Percentiles rank a stretch among this genome's conserved stretches.
Evolutionary conservation across 352 stramenopile genomes (phyloP).

Genomic region (Aphanomyces invadans): DNA sequence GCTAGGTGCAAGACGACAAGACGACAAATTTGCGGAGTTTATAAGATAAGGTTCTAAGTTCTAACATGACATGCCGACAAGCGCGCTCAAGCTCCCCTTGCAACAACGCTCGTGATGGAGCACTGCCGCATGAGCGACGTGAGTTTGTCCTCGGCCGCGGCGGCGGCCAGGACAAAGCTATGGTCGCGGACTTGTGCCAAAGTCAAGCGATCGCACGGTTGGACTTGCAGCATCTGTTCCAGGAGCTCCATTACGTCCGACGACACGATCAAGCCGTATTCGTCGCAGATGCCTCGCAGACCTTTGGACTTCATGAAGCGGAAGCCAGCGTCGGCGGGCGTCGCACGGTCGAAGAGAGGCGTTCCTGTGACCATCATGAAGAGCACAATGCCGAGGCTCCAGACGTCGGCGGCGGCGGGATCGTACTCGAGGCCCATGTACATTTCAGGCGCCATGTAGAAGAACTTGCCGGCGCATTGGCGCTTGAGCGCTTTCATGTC

Average conservation of each 20-base stretch:
- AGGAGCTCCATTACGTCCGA: conserved; percentile 10
- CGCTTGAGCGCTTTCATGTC: background rate
- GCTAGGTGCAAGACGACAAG: too few relatives aligned
- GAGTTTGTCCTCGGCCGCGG: background rate
- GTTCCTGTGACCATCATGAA: conserved; percentile 25
- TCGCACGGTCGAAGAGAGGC: conserved; percentile 7
- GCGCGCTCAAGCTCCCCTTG: background rate
- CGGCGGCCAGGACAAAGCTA: background rate
- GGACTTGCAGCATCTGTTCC: conserved; percentile 19
- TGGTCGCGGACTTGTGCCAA: background rate
- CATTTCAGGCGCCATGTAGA: conserved; percentile 25
- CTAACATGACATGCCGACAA: too few relatives aligned
- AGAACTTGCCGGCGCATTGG: background rate
- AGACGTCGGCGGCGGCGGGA: conserved; percentile 19
- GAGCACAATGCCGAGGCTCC: conserved; percentile 22
- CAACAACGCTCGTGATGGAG: background rate
- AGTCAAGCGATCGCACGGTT: conserved; percentile 8
- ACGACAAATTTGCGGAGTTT: too few relatives aligned
- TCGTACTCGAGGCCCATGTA: conserved; percentile 5
- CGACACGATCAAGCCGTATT: conserved; percentile 10
- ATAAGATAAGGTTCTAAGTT: too few relatives aligned
- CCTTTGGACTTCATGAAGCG: conserved; percentile 17
- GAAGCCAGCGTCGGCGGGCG: conserved; percentile 7
- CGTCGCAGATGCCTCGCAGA: background rate
- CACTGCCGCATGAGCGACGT: background rate